Conservation (phyloP, 331 rosid species). For the Rosa hybrid region DNA sequence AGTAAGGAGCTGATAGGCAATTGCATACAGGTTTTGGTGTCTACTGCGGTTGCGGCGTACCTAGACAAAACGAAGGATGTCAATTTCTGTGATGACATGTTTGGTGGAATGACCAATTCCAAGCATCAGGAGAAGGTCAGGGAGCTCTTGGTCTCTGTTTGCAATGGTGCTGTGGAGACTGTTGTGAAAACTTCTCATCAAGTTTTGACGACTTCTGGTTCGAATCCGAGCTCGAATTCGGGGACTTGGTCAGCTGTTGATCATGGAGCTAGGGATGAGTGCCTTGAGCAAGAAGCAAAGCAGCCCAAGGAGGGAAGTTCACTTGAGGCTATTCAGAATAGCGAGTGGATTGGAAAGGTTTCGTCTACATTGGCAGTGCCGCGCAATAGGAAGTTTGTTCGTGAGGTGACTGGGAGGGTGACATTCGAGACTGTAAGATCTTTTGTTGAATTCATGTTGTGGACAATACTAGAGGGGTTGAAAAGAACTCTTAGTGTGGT, state of each 20-base stretch:
- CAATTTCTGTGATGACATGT: constrained; percentile 67
- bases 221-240: constrained; percentile 23
- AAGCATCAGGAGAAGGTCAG: constrained; percentile 59
- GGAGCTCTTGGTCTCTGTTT: constrained; percentile 61
- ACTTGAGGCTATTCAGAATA: constrained; percentile 30
- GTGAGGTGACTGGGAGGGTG: constrained; percentile 85
- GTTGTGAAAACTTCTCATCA: constrained; percentile 78
- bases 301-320: constrained; percentile 30
- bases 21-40: constrained; percentile 65
- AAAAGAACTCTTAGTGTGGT: constrained; percentile 52
- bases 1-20: constrained; percentile 58
- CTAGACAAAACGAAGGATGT: constrained; percentile 85
- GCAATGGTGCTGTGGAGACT: constrained; percentile 89
- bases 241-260: constrained; percentile 32
- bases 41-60: constrained; percentile 81
- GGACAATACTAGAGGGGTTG: constrained; percentile 59
- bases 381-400: constrained; percentile 62
- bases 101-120: constrained; percentile 79
- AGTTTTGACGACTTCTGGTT: constrained; percentile 51
- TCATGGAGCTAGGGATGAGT: constrained; percentile 18
- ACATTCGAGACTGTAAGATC: constrained; percentile 75
- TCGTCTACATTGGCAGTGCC: constrained; percentile 80
- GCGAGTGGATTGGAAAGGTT: constrained; percentile 64
- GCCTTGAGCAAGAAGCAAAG: constrained; percentile 38
- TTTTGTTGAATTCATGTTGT: constrained; percentile 54